These are phyloP conservation scores for Fusarium piperis DNA, from an alignment of 2,329 filamentous ascomycete species.

Conservation along the genomic window DNA sequence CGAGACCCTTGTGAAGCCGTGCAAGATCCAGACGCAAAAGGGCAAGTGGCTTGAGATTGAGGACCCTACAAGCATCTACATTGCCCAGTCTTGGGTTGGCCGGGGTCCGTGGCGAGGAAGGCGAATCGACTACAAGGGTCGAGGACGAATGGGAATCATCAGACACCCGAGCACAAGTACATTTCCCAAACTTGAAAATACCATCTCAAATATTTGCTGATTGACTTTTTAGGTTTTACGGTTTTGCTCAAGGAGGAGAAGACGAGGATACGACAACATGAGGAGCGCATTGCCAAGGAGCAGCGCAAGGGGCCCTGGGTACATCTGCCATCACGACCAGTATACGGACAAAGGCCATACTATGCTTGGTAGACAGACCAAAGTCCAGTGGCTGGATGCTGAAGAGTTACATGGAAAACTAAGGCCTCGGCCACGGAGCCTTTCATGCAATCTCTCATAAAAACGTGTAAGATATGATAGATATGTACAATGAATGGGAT, in stretches of 20 bases:
- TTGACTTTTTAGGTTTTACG: conserved; percentile 68
- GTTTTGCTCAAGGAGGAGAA: conserved; percentile 93
- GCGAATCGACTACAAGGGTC: conserved; percentile 76
- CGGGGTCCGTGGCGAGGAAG: conserved; percentile 70
- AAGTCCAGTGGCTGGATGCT: background rate
- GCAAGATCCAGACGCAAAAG: conserved; percentile 76
- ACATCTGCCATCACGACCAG: conserved; percentile 84
- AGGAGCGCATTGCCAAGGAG: conserved; percentile 81
- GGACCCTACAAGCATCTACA: conserved; percentile 85
- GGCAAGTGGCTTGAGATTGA: conserved; percentile 76
- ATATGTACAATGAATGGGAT: conserved; percentile 49
- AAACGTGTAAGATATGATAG: conserved; percentile 50
- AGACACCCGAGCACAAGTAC: conserved; percentile 78
- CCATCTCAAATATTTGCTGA: conserved; percentile 23
- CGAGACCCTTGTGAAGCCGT: conserved; percentile 50
- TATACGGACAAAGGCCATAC: conserved; percentile 87
- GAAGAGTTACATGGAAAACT: conserved; percentile 3
- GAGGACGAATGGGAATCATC: conserved; percentile 75
- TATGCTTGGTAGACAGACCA: conserved; percentile 79
- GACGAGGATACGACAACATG: conserved; percentile 82
- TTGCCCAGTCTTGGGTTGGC: conserved; percentile 93
- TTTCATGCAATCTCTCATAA: conserved; percentile 35
- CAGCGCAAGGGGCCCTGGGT: conserved; percentile 83
- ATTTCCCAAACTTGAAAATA: conserved; percentile 47
- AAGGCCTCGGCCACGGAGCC: background rate